A percentile compares a stretch with the other conserved stretches of the same genome.
These are phyloP conservation scores for Cyclotella baltica DNA, from an alignment of 108 stramenopile genomes.

Conservation along the genomic window DNA sequence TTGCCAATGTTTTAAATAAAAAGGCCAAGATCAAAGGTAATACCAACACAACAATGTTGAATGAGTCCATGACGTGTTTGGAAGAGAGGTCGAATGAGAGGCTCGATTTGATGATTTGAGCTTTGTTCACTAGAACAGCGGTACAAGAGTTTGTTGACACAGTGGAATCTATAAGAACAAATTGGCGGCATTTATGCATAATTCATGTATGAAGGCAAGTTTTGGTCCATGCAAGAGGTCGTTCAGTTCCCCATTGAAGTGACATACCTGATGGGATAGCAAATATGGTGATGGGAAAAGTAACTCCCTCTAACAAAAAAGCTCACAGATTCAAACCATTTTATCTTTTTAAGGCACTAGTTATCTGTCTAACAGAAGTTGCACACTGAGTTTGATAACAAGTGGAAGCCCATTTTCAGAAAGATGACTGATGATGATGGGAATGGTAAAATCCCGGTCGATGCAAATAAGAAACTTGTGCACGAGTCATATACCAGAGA, in stretches of 20 bases:
- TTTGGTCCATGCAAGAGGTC: neutral
- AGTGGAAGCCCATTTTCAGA: conserved; percentile 3
- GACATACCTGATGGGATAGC: neutral
- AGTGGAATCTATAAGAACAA: neutral
- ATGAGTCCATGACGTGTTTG: neutral
- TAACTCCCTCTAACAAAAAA: too few relatives aligned
- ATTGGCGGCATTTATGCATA: neutral
- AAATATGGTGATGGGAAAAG: neutral
- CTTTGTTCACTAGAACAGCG: too few relatives aligned
- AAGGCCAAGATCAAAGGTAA: neutral
- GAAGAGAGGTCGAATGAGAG: neutral
- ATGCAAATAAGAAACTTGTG: neutral
- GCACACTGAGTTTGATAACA: neutral
- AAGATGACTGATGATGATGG: conserved; percentile 4
- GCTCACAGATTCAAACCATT: too few relatives aligned
- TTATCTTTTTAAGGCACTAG: neutral
- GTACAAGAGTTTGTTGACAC: too few relatives aligned
- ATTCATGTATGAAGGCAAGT: neutral
- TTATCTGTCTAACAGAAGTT: neutral
- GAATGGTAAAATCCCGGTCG: neutral
- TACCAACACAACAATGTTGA: neutral
- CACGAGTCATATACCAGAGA: neutral
- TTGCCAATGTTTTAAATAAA: neutral
- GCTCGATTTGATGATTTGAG: too few relatives aligned
- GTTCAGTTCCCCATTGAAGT: neutral